Base-by-base conservation (phyloP, 2,329 filamentous ascomycete species). In the Paraphoma sp. region DNA sequence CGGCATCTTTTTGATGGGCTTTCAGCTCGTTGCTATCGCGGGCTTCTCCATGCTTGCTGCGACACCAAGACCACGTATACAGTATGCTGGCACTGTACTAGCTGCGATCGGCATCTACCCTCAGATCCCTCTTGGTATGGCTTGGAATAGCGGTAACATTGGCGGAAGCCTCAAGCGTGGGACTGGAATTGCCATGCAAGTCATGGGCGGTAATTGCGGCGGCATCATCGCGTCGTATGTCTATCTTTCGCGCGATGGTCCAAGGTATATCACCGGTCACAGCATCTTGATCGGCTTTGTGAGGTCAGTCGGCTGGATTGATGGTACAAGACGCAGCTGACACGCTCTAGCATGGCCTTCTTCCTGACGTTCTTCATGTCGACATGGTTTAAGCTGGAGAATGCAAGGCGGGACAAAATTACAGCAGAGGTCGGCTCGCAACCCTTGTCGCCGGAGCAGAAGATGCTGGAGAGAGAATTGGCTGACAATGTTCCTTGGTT, bases 171-270 rank as follows among this genome's bases (percentile, higher is more conserved):
- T 83, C 54, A 86, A 86, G 77, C 78, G 83, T 51, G 82, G 79
- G 43, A 83, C 84, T 9, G 83, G 83, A 14, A 84, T 86, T 49
- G 83, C 83, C 30, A 83, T 86, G 79, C 82, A 84, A 60, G 80
- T 84, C 40, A 83, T 82, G 56, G 80, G 82, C 17, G 81, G 81
- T 4, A 78, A 79, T 23, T 82, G 97, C 48, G 95, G 95, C 70
- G 93, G 93, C 30, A 86, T 97, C n/a, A 83, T 86, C 48, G 78
- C 82, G 1, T 76, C 79, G 4, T 84, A 82, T 59, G 77, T 84
- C 12, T 86, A 82, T 59, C 69, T 80, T 6, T 54, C 74, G 18
- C 74, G 76, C 29, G 78, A 84, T 60, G 65, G 67, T 2, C 77
- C 79, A 31, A 67, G 78, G 29, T 84, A 81, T 63, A 75, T 78